These are phyloP conservation scores for Ophiostoma ulmi DNA, from an alignment of 2,329 filamentous ascomycete genomes.

Conservation along the genomic window DNA sequence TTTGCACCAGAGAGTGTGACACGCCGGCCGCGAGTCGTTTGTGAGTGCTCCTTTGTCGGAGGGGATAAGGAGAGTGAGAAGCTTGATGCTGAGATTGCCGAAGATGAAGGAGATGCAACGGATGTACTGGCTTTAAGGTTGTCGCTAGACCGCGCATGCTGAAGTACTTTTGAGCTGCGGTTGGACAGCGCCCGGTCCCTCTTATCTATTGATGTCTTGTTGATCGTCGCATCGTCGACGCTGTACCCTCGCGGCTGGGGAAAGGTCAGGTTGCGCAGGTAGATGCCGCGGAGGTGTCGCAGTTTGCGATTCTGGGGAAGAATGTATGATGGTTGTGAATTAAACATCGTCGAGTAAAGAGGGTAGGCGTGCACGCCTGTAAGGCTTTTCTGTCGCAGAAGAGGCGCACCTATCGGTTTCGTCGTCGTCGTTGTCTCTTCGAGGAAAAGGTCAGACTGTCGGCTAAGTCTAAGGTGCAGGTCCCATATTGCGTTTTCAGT, in stretches of 20 bases:
- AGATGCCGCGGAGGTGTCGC: conserved; percentile 80
- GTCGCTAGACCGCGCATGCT: conserved; percentile 53
- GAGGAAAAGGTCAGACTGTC: background rate
- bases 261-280: conserved; percentile 78
- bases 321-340: conserved; percentile 45
- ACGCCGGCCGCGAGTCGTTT: conserved; percentile 41
- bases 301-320: conserved; percentile 76
- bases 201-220: conserved; percentile 54
- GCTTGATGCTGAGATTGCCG: background rate
- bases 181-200: conserved; percentile 57
- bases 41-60: background rate
- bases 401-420: background rate
- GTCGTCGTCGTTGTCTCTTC: conserved; percentile 3
- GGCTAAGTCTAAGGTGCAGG: background rate
- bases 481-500: background rate
- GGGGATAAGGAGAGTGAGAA: background rate
- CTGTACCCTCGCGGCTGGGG: conserved; percentile 53
- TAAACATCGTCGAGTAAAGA: conserved; percentile 24
- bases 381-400: background rate
- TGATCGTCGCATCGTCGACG: conserved; percentile 56
- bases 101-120: background rate
- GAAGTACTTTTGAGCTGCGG: conserved; percentile 36
- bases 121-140: conserved; percentile 36
- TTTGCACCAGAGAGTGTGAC: conserved; percentile 45
- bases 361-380: background rate